Evolutionary conservation across 306 rosid species (phyloP).

Genomic region (Cucurbita moschata): DNA sequence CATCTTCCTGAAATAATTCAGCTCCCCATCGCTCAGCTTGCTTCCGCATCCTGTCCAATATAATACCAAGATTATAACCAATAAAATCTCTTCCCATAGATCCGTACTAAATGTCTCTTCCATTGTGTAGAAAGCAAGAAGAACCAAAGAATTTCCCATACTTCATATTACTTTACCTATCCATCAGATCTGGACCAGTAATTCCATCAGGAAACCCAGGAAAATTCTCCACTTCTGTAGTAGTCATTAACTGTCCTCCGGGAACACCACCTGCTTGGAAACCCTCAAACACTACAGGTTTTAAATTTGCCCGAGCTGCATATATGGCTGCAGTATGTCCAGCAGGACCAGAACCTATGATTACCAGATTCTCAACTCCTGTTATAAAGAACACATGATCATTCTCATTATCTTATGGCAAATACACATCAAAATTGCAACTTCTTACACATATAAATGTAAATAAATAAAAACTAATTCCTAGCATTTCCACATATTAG

Average conservation of each 20-base stretch:
- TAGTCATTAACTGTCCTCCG: conserved; percentile 95
- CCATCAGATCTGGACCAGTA: conserved; percentile 95
- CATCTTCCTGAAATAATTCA: conserved; percentile 83
- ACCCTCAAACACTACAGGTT: conserved; percentile 88
- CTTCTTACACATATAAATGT: neutral
- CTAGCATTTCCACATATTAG: too few relatives aligned
- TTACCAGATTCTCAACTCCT: conserved; percentile 63
- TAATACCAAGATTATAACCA: neutral
- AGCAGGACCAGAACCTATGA: conserved; percentile 90
- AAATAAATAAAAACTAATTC: too few relatives aligned
- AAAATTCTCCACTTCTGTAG: conserved; percentile 91
- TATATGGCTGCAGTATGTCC: conserved; percentile 93
- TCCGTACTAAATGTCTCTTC: neutral
- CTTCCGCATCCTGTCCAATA: conserved; percentile 32
- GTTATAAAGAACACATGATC: conserved; percentile 14
- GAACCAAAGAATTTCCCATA: neutral
- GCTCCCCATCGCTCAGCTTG: conserved; percentile 98
- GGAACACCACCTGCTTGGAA: conserved; percentile 88
- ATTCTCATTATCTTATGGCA: neutral
- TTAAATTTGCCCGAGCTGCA: conserved; percentile 90
- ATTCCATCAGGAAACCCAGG: conserved; percentile 96
- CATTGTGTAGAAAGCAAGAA: neutral
- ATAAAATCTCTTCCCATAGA: neutral
- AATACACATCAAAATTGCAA: neutral
- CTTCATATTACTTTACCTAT: conserved; percentile 33